These are phyloP conservation scores for Tetracladium setigerum DNA, from an alignment of 495 filamentous ascomycete species.

Conservation along the genomic window DNA sequence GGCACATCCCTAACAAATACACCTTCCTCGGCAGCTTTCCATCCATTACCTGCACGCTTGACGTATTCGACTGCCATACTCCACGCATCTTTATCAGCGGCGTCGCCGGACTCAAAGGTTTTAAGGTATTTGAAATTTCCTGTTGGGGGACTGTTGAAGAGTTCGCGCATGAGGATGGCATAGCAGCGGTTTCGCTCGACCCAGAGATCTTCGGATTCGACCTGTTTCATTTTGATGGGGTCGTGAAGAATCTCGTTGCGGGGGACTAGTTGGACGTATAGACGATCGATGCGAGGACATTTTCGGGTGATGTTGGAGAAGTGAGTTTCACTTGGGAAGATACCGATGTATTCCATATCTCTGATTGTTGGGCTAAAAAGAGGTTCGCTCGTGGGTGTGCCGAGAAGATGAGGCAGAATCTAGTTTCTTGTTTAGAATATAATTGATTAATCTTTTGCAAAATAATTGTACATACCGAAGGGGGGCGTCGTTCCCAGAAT, in stretches of 20 bases:
- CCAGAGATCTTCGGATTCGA: constrained; percentile 32
- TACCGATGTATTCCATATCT: constrained; percentile 38
- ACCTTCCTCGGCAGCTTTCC: constrained; percentile 32
- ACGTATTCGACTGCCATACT: constrained; percentile 32
- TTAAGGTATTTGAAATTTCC: constrained; percentile 31
- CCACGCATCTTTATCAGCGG: constrained; percentile 35
- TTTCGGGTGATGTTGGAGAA: constrained; percentile 25
- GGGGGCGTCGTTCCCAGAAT: constrained; percentile 14
- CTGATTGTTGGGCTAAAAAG: constrained; percentile 25
- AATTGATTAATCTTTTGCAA: background rate
- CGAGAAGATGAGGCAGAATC: constrained; percentile 18
- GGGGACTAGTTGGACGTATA: constrained; percentile 39
- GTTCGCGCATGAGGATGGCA: constrained; percentile 28
- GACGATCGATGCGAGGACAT: constrained; percentile 30
- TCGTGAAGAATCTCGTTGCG: constrained; percentile 28
- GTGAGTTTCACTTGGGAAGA: constrained; percentile 36
- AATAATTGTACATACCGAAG: constrained; percentile 15
- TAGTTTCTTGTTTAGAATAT: constrained; percentile 1
- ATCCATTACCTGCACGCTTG: constrained; percentile 23
- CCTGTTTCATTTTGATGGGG: constrained; percentile 27
- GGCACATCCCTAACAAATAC: constrained; percentile 25
- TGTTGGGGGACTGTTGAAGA: constrained; percentile 20
- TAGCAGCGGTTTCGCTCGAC: constrained; percentile 38
- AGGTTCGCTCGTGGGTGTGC: constrained; percentile 1
- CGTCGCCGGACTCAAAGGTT: constrained; percentile 37